Evolutionary conservation across 805 yeast species (phyloP).

Genomic region (Teunomyces pallodes): DNA sequence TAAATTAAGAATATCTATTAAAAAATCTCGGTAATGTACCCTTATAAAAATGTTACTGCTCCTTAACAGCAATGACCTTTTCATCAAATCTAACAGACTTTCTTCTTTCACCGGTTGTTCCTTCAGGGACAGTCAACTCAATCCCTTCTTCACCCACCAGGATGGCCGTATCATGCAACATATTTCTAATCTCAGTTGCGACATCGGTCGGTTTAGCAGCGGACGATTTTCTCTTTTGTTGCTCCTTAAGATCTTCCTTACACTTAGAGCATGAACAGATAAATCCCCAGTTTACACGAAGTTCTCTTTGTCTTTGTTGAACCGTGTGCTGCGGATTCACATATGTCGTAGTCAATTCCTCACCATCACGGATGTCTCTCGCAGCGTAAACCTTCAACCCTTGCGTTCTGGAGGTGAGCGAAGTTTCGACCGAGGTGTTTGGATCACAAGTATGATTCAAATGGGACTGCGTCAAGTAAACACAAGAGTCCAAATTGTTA

Average conservation of each 20-base stretch:
- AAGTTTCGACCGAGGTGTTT: conserved; percentile 52
- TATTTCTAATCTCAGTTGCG: conserved; percentile 43
- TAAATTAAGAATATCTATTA: not conserved
- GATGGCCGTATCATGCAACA: conserved; percentile 41
- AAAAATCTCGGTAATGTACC: not conserved
- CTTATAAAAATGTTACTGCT: conserved; percentile 14
- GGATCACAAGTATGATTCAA: conserved; percentile 78
- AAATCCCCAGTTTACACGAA: conserved; percentile 80
- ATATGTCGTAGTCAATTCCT: conserved; percentile 68
- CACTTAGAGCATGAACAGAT: conserved; percentile 67
- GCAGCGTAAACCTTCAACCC: conserved; percentile 58
- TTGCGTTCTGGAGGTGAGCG: conserved; percentile 41
- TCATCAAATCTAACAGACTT: conserved; percentile 68
- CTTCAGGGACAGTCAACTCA: conserved; percentile 46
- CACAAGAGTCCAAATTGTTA: conserved; percentile 64
- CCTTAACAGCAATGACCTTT: conserved; percentile 51
- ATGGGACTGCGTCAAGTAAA: conserved; percentile 64
- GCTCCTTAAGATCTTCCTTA: conserved; percentile 46
- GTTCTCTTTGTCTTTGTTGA: conserved; percentile 59
- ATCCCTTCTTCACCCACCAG: conserved; percentile 36
- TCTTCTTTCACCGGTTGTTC: conserved; percentile 44
- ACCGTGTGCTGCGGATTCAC: conserved; percentile 65
- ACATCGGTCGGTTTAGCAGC: conserved; percentile 14
- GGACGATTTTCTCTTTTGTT: conserved; percentile 47
- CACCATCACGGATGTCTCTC: conserved; percentile 56